Conservation (phyloP, 495 filamentous ascomycete species). For the Aspergillus olivimuriae region DNA sequence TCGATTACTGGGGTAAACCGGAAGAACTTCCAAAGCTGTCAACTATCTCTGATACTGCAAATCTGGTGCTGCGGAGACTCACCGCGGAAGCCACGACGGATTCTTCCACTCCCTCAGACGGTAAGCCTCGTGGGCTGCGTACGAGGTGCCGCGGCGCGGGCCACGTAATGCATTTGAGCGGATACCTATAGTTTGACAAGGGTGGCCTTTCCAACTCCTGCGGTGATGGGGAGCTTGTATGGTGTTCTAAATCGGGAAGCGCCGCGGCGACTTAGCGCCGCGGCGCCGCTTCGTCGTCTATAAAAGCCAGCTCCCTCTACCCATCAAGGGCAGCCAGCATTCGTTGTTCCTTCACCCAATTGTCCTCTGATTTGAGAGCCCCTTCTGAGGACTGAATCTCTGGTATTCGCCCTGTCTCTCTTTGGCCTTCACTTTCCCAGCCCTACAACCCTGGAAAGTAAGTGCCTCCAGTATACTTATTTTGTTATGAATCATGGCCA, state of each 20-base stretch:
- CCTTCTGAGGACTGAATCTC: background rate
- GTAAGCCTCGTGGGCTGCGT: background rate
- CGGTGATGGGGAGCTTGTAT: background rate
- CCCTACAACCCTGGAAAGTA: slow-evolving; percentile 1
- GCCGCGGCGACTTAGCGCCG: background rate
- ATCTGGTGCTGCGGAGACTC: too few species aligned
- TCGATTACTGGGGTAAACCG: background rate
- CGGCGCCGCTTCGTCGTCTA: background rate
- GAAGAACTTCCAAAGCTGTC: too few species aligned
- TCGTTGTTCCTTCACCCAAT: slow-evolving; percentile 1
- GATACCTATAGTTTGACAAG: too few species aligned
- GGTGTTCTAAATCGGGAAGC: slow-evolving; percentile 1
- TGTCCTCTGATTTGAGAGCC: background rate
- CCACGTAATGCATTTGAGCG: background rate
- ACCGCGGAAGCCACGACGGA: too few species aligned
- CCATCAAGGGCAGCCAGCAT: background rate
- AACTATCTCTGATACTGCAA: background rate
- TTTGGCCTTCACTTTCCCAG: background rate
- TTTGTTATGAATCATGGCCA: background rate
- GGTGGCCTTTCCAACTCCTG: background rate
- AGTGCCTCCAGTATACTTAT: background rate
- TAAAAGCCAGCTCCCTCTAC: slow-evolving; percentile 2
- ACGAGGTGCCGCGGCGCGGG: background rate
- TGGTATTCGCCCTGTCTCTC: slow-evolving; percentile 1
- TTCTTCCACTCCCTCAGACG: too few species aligned